Percentiles rank a stretch among this genome's conserved stretches.
These are phyloP conservation scores for Anethum foeniculum DNA, from an alignment of 140 eudicot genomes.

Conservation along the genomic window DNA sequence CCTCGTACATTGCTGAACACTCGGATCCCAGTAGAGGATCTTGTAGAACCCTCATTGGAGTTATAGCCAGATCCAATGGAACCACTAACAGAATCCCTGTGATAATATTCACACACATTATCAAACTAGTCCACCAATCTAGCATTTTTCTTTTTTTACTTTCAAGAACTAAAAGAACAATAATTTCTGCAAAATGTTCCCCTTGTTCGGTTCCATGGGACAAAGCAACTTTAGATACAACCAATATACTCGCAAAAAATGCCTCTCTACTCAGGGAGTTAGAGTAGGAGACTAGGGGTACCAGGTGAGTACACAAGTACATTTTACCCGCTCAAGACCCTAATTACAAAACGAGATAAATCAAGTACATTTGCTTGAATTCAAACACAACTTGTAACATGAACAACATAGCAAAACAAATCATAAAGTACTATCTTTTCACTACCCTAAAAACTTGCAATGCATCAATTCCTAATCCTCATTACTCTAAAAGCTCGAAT, in stretches of 20 bases:
- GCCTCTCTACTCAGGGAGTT: neutral
- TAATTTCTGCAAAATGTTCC: neutral
- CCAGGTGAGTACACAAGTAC: neutral
- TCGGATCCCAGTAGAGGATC: constrained; percentile 87
- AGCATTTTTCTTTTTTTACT: neutral
- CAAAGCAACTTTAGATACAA: neutral
- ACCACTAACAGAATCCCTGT: constrained; percentile 72
- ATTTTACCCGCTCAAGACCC: neutral
- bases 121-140: neutral
- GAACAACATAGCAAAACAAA: neutral
- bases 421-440: neutral
- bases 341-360: neutral
- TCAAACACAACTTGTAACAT: neutral
- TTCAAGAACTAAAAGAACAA: neutral
- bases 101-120: neutral
- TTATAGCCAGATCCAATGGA: constrained; percentile 87
- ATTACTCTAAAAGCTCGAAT: neutral
- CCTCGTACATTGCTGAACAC: constrained; percentile 73
- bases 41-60: constrained; percentile 93
- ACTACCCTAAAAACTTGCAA: neutral
- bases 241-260: neutral
- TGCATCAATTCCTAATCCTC: neutral
- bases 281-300: neutral
- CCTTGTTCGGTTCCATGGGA: neutral
- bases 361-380: neutral